Conservation (phyloP, 106 monocot species). For the Allium cepa region DNA sequence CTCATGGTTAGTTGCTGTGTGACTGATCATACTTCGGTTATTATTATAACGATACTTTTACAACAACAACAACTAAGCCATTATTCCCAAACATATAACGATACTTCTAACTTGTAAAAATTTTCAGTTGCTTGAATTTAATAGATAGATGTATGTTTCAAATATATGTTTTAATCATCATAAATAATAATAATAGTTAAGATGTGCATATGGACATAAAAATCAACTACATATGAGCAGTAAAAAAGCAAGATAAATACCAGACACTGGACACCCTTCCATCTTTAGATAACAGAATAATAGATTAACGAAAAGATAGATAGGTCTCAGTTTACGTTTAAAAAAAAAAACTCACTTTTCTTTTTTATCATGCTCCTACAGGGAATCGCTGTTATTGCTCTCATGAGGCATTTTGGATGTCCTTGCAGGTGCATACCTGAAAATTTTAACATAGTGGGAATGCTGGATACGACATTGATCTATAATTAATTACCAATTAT, state of each 20-base stretch:
- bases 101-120: too few species aligned
- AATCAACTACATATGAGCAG: too few species aligned
- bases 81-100: too few species aligned
- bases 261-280: not conserved
- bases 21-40: too few species aligned
- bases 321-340: not conserved
- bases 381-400: constrained; percentile 84
- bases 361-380: constrained; percentile 6
- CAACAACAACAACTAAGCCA: too few species aligned
- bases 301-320: not conserved
- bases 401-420: constrained; percentile 89
- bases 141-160: too few species aligned
- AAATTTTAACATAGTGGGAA: not conserved
- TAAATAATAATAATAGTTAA: too few species aligned
- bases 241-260: not conserved
- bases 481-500: not conserved
- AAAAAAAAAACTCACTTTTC: not conserved
- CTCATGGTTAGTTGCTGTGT: too few species aligned
- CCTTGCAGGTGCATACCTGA: constrained; percentile 49
- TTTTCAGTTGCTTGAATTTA: too few species aligned
- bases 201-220: too few species aligned
- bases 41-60: too few species aligned
- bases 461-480: not conserved
- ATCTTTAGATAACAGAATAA: not conserved
- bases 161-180: too few species aligned